These are phyloP conservation scores for Metschnikowia peoriensis DNA, from an alignment of 805 yeast species.

Conservation along the genomic window DNA sequence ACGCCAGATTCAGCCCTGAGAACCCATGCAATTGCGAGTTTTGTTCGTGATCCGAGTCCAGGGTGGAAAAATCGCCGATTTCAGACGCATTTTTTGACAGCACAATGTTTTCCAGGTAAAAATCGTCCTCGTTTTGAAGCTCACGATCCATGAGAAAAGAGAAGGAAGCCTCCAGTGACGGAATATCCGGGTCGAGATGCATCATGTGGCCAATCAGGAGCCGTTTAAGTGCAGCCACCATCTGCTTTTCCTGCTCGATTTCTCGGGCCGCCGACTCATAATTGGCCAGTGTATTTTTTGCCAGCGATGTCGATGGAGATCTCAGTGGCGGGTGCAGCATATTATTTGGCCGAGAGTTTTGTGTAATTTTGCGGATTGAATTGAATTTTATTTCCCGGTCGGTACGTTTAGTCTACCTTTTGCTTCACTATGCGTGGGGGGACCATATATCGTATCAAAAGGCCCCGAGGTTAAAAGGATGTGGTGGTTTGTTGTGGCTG, in stretches of 20 bases:
- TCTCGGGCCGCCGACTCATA: slow-evolving; percentile 66
- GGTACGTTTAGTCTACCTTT: background rate
- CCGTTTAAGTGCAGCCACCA: slow-evolving; percentile 71
- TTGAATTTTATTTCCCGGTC: background rate
- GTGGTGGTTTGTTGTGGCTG: too few relatives aligned
- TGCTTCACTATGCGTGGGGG: too few relatives aligned
- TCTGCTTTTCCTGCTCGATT: slow-evolving; percentile 69
- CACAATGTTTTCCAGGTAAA: slow-evolving; percentile 1
- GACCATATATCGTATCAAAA: too few relatives aligned
- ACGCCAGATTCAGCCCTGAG: background rate
- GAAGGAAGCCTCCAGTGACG: slow-evolving; percentile 34
- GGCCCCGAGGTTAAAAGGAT: too few relatives aligned
- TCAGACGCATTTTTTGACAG: slow-evolving; percentile 5
- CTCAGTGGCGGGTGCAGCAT: slow-evolving; percentile 5
- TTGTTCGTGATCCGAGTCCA: background rate
- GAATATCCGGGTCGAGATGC: slow-evolving; percentile 70
- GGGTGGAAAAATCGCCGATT: background rate
- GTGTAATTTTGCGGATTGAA: too few relatives aligned
- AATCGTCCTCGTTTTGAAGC: slow-evolving; percentile 3
- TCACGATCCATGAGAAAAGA: slow-evolving; percentile 12
- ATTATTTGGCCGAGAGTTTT: background rate
- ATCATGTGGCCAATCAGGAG: slow-evolving; percentile 64
- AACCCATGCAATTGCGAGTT: too few relatives aligned
- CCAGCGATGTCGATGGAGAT: slow-evolving; percentile 13
- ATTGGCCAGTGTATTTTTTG: slow-evolving; percentile 16